Evolutionary conservation across 345 rosid genomes (phyloP), one percentile per base, ranked within the genome.

Genomic region (Hibiscus trionum): DNA sequence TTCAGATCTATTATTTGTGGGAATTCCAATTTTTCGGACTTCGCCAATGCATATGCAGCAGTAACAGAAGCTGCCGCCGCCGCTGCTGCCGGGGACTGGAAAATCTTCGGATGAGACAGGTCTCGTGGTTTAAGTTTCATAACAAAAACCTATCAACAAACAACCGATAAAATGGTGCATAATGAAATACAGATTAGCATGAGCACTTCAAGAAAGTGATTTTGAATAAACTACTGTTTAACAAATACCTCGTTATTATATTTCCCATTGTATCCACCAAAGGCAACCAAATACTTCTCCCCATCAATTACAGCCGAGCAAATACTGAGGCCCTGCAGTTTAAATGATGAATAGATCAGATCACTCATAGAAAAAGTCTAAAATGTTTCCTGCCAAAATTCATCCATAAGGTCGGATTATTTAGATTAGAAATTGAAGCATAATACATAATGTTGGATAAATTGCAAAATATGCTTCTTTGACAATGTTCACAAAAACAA

Each of bases 261-360:
- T 78, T 87, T 92, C 73, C 99, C 98, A 71, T 92, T 95, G 76
- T 95, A 95, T 78, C 99, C 99, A 24, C 99, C 99, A 80, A 95
- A 95, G 42, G 96, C 93, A 83, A 89, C 82, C 89, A 95, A 84
- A 82, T 88, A 77, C 70, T 71, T 86, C 85, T 87, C 96, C 29
- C 94, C 86, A 57, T 76, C 81, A 70, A 95, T 66, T 66, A 82
- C 65, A 61, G 88, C 92, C 0, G 94, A 75, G 90, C 90, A 87
- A 62, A 88, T 86, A 81, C 91, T 92, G 53, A 92, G 97, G 16
- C 99, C 98, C 99, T 95, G 93, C 76, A 75, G 77, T 77, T 29
- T 64, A 55, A 55, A n/a, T 42, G 53, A 19, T 31, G 12, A 65
- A 21, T 65, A 5, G 31, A 42, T 64, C 14, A 42, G 53, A 65